Base-by-base conservation (phyloP, 768 basidiomycete genomes). In the Trametopsis cervina region DNA sequence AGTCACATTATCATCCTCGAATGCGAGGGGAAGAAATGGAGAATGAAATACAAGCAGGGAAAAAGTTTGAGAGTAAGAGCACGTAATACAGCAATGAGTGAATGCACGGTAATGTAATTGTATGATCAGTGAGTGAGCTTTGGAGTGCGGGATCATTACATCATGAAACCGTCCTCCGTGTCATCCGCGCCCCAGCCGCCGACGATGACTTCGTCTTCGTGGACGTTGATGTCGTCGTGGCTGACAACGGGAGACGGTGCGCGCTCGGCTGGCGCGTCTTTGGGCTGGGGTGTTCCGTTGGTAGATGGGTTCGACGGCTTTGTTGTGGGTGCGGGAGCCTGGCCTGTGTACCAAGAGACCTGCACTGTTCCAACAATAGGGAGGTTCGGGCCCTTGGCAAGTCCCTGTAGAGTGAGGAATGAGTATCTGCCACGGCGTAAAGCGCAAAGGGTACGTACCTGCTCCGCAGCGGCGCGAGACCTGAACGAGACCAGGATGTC, bases 101-200 rank as follows among this genome's bases (percentile, higher is more conserved):
- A 7, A 22, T 9, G 39, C 39, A 40, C 39, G 39, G 39, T 9
- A n/a, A 11, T 22, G 18, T 6, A 7, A 35, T 7, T 4, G 18
- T 38, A 7, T n/a, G 4, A 21, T 4, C 20, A 36, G 20, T 29
- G 18, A 20, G 18, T 26, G 23, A n/a, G 15, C 9, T 33, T 33
- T 33, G 29, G 29, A 33, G 15, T 33, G 29, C 7, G 7, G 29
- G 29, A 33, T 15, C 25, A 45, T 65, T 54, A 69, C 29, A 80
- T 58, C 76, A 87, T 80, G 82, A 88, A 87, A 39, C 78, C 81
- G 58, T 87, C 82, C 54, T 78, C 84, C 10, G 49, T 50, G 46
- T 77, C 83, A 43, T 81, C 79, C 36, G 71, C 78, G 27, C 84
- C 85, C 85, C 85, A 87, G 20, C 85, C 83, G 55, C 75, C 81